A percentile compares a stretch with the other conserved stretches of the same genome.
Evolutionary conservation across 2,329 filamentous ascomycete genomes (phyloP).

Genomic region (Rutstroemia sp.): DNA sequence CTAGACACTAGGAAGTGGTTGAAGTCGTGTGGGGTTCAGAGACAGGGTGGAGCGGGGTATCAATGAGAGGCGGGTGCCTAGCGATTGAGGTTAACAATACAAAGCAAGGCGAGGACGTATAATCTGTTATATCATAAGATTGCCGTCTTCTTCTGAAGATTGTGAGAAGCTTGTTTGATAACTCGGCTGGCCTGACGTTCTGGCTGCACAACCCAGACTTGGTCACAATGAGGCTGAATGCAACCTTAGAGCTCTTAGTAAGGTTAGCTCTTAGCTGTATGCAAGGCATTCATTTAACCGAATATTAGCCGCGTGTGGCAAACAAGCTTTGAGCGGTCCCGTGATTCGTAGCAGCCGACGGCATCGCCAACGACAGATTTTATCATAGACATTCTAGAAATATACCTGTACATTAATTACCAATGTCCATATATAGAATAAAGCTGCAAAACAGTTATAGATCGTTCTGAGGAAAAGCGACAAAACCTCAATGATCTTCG

Average conservation of each 20-base stretch:
- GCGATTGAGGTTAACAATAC: neutral
- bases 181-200: neutral
- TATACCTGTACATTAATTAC: too few relatives aligned
- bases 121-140: neutral
- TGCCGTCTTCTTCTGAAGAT: neutral
- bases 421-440: too few relatives aligned
- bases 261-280: neutral
- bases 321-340: too few relatives aligned
- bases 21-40: neutral
- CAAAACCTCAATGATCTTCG: too few relatives aligned
- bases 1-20: neutral
- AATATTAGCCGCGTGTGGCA: too few relatives aligned
- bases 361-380: too few relatives aligned
- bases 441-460: too few relatives aligned
- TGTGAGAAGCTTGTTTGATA: neutral
- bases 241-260: too few relatives aligned
- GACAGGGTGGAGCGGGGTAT: neutral
- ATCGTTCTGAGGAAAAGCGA: too few relatives aligned
- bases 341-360: too few relatives aligned
- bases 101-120: neutral
- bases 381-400: too few relatives aligned
- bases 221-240: neutral
- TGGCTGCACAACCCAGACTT: neutral
- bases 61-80: neutral
- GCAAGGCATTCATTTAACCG: neutral